Conservation (phyloP, 2,329 filamentous ascomycete genomes). For the Chrysosporium queenslandicum region DNA sequence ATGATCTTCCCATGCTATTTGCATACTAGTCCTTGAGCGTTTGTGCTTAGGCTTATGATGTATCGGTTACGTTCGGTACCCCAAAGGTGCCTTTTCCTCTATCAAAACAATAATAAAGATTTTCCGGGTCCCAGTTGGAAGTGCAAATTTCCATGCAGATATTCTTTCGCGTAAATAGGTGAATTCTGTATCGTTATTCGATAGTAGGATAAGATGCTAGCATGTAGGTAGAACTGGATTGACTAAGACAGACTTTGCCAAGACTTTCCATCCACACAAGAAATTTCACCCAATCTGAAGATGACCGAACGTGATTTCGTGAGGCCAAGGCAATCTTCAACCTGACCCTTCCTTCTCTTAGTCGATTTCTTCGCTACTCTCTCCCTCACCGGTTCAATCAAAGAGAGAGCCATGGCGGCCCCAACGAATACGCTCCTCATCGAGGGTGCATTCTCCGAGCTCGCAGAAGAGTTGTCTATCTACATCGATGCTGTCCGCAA, state of each 20-base stretch:
- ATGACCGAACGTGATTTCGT: background rate
- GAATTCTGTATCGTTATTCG: too few species aligned
- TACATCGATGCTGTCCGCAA: constrained; percentile 80
- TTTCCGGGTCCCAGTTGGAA: constrained; percentile 1
- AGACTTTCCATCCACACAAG: constrained; percentile 15
- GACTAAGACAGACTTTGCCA: constrained; percentile 13
- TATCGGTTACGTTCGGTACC: constrained; percentile 2
- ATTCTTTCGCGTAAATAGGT: background rate
- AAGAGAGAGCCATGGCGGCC: constrained; percentile 43
- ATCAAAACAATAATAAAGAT: constrained; percentile 6
- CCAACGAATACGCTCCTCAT: constrained; percentile 57
- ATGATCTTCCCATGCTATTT: background rate
- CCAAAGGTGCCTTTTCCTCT: background rate
- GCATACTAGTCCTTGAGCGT: constrained; percentile 1
- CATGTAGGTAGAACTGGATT: background rate
- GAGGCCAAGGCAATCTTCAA: background rate
- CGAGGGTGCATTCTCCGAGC: constrained; percentile 88
- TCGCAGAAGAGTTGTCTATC: constrained; percentile 86
- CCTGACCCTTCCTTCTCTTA: background rate
- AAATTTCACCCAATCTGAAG: constrained; percentile 12
- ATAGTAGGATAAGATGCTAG: background rate
- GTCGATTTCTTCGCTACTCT: constrained; percentile 3
- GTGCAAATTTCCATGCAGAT: background rate
- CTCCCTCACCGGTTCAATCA: background rate
- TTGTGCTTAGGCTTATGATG: constrained; percentile 1